Conservation (phyloP, 306 rosid species). For the Cicer pinnatifidum region DNA sequence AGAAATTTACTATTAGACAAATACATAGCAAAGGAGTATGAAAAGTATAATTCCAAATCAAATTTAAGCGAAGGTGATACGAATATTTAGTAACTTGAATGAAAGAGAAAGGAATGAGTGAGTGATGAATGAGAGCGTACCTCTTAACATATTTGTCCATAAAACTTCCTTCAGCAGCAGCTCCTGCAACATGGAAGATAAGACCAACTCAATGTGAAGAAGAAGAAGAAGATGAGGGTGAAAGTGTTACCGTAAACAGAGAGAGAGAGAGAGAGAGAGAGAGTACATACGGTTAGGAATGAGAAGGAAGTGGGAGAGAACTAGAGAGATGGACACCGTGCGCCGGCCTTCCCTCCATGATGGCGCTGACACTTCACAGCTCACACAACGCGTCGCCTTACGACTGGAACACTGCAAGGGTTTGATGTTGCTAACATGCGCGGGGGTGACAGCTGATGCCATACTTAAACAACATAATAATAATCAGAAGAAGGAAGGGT, state of each 20-base stretch:
- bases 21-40: too few species aligned
- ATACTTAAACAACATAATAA: constrained; percentile 42
- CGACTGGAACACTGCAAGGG: constrained; percentile 29
- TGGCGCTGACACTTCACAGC: constrained; percentile 62
- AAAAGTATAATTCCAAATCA: not conserved
- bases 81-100: not conserved
- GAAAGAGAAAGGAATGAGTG: not conserved
- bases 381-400: constrained; percentile 42
- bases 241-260: not conserved
- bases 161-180: constrained; percentile 58
- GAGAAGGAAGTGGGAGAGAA: constrained; percentile 62
- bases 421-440: constrained; percentile 54
- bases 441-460: constrained; percentile 53
- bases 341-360: constrained; percentile 71
- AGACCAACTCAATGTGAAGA: not conserved
- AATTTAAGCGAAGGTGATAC: not conserved
- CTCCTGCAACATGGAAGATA: constrained; percentile 52
- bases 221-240: not conserved
- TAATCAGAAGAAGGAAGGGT: not conserved
- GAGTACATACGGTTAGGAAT: constrained; percentile 54
- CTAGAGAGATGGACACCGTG: constrained; percentile 62
- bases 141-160: constrained; percentile 79
- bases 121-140: constrained; percentile 38
- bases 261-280: constrained; percentile 15
- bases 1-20: not conserved